Percentiles rank a stretch among this genome's conserved stretches.
Conservation (phyloP, 2,329 filamentous ascomycete genomes). For the Aureobasidium sp. region DNA sequence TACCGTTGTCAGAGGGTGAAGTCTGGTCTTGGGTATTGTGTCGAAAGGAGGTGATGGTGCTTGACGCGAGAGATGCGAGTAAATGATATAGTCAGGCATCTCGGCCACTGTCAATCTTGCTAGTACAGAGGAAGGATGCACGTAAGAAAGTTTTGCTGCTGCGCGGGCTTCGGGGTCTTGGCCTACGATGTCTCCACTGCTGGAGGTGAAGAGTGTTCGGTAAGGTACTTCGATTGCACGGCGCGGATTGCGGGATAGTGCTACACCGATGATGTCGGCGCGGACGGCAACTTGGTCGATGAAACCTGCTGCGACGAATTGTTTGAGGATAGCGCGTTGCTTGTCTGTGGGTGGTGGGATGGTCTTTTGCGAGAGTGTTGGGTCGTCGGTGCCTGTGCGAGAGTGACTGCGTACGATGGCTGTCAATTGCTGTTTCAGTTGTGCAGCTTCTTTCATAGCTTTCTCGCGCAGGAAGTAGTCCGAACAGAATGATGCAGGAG, state of each 20-base stretch:
- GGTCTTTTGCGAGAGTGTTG: neutral
- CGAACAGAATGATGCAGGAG: slow-evolving; percentile 58
- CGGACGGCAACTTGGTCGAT: slow-evolving; percentile 92
- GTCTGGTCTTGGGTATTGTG: slow-evolving; percentile 65
- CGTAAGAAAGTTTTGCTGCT: slow-evolving; percentile 65
- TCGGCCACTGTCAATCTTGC: slow-evolving; percentile 60
- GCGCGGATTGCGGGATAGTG: slow-evolving; percentile 65
- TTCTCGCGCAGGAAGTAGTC: slow-evolving; percentile 82
- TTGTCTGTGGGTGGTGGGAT: slow-evolving; percentile 57
- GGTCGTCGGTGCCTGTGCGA: slow-evolving; percentile 12
- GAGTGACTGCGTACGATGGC: slow-evolving; percentile 56
- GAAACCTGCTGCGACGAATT: slow-evolving; percentile 87
- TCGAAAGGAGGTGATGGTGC: slow-evolving; percentile 32
- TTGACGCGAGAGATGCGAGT: slow-evolving; percentile 72
- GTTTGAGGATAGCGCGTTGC: slow-evolving; percentile 70
- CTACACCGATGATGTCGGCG: slow-evolving; percentile 61
- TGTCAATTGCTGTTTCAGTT: slow-evolving; percentile 75
- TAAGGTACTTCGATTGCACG: slow-evolving; percentile 93
- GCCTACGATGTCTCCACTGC: slow-evolving; percentile 28
- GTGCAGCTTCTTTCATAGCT: slow-evolving; percentile 75
- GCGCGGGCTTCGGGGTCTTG: slow-evolving; percentile 35
- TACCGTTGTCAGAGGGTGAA: slow-evolving; percentile 80
- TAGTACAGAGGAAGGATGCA: slow-evolving; percentile 79
- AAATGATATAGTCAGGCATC: slow-evolving; percentile 82
- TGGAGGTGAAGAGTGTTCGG: slow-evolving; percentile 68